Base-by-base conservation (phyloP, 345 rosid genomes). In the Gossypium sturtianum region DNA sequence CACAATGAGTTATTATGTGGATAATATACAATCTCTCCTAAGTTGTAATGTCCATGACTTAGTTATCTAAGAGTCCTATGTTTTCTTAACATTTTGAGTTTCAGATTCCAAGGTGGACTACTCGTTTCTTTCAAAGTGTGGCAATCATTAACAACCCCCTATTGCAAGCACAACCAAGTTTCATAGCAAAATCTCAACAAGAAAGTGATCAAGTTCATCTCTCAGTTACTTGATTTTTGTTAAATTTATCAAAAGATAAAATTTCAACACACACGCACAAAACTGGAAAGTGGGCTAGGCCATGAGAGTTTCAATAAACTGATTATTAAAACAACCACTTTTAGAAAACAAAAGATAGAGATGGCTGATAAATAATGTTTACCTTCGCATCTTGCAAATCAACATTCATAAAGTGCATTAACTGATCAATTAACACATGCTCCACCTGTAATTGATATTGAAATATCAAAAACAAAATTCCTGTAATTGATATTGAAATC, bases 381-480 rank as follows among this genome's bases (percentile, higher is more conserved):
- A 93, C 97, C 94, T 88, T 89, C 62, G 82, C 93, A 66, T 86
- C 91, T 82, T 84, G 93, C 77, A 93, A 78, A 84, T 91, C 97
- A 61, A 82, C 88, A 53, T 63, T 84, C 85, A 91, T 76, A 80
- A 91, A 87, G 11, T 84, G 80, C 53, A 67, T 87, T 80, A 93
- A 72, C 77, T 92, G 85, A 80, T 93, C 92, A 79, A 88, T 73
- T 75, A 93, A 75, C 66, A 89, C 87, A 58, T 89, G 94, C 86
- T 93, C 97, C 58, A 91, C 93, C 97, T 91, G 85, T 44, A 79
- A 82, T 1, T 73, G 43, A 70, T 61, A 41, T n/a, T 12, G 41
- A 77, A 10, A 38, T 52, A 25, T 54, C 73, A 62, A 13, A 76
- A 23, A 75, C 9, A 71, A 74, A 67, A 63, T n/a, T 38, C 93